Evolutionary conservation across 1,139 yeast genomes (phyloP), one percentile per base, ranked within the genome.

Genomic region (Saccharomyces pastorianus): DNA sequence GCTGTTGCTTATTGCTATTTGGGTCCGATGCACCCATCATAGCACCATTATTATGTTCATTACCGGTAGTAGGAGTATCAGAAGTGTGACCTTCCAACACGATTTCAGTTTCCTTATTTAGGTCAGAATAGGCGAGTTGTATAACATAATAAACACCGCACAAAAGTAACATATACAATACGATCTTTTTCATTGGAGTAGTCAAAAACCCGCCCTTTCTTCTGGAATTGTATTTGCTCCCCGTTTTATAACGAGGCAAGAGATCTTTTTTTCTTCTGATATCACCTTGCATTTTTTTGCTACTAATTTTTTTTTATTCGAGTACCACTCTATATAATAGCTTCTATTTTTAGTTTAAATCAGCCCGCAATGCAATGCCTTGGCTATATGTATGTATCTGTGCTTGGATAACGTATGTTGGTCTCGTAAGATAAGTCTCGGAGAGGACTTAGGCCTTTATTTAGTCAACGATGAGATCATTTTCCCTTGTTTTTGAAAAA

Each of bases 111-210:
- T 62, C 65, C 4, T 56, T 53, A 26, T 57, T 55, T 26, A 56
- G 13, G 50, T 58, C 64, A 6, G 57, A 48, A 47, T 56, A 57
- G n/a, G 53, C 63, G 8, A 57, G 56, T 50, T 67, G 65, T 25
- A 76, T 62, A 47, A 72, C 53, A 3, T 65, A 55, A 8, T 71
- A 72, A 26, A 74, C 58, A 13, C 64, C 44, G 13, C 58, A 31
- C 46, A 76, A 62, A 25, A 73, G 61, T 9, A 68, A 13, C 5
- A 71, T 48, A 56, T 76, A 76, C 1, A 67, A 68, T 0, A 75
- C 14, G 26, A 74, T 54, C 58, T 74, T 76, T 61, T 76, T 75
- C 73, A 73, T 72, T 27, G 79, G 78, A 3, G 79, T 75, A 1
- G 79, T 75, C 58, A 76, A 65, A 50, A 58, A 63, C 27, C 62